Percentiles rank a stretch among this genome's conserved stretches.
Conservation (phyloP, 306 rosid species). For the Arachis stenosperma region DNA sequence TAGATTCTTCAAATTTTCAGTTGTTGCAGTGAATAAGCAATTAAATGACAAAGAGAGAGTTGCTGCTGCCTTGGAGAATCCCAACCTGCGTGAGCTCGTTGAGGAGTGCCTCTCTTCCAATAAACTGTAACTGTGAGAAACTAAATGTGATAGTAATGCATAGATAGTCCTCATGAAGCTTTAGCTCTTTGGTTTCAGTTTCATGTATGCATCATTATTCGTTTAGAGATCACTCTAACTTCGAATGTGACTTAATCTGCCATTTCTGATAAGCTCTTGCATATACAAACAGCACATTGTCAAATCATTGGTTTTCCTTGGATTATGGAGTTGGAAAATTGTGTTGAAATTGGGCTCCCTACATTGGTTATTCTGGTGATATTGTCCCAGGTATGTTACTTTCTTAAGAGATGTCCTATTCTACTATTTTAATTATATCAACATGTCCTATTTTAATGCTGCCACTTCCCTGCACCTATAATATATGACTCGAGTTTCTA, state of each 20-base stretch:
- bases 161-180: neutral
- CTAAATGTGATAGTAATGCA: slow-evolving; percentile 7
- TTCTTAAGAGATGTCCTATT: too few species aligned
- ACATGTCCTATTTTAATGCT: too few species aligned
- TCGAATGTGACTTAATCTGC: too few species aligned
- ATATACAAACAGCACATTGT: neutral
- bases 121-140: slow-evolving; percentile 82
- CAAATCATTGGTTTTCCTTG: slow-evolving; percentile 29
- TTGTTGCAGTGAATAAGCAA: slow-evolving; percentile 83
- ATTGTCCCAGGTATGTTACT: too few species aligned
- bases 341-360: slow-evolving; percentile 61
- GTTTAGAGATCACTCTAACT: too few species aligned
- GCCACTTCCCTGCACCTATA: too few species aligned
- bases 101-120: slow-evolving; percentile 89
- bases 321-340: slow-evolving; percentile 69
- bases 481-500: too few species aligned
- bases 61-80: slow-evolving; percentile 96
- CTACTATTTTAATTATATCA: too few species aligned
- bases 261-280: too few species aligned
- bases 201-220: neutral
- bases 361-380: too few species aligned
- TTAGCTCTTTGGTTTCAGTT: slow-evolving; percentile 26
- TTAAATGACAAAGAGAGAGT: slow-evolving; percentile 93
- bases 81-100: slow-evolving; percentile 95
- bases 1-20: neutral